These are phyloP conservation scores for Starmerella roubikii DNA, from an alignment of 805 yeast genomes.

Conservation along the genomic window DNA sequence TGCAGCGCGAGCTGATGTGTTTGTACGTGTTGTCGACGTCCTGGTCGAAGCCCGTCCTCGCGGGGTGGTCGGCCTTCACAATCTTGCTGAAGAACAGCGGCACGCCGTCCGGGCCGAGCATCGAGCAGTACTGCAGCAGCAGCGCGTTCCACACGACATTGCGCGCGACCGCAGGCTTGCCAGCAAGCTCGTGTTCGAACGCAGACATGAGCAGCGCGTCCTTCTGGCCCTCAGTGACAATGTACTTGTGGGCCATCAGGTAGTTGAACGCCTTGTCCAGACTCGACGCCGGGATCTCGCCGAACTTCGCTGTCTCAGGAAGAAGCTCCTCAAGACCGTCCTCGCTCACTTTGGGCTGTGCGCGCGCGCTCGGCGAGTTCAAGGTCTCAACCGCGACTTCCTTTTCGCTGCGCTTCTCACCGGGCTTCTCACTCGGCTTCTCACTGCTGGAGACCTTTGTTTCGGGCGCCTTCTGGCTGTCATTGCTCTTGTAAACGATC, in stretches of 20 bases:
- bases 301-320: slow-evolving; percentile 53
- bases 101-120: slow-evolving; percentile 34
- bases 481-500: slow-evolving; percentile 49
- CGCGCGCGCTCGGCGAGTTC: slow-evolving; percentile 15
- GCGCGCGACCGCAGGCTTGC: slow-evolving; percentile 39
- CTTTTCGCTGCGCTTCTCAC: slow-evolving; percentile 18
- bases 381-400: slow-evolving; percentile 27
- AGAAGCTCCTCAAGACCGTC: slow-evolving; percentile 30
- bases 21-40: slow-evolving; percentile 62
- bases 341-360: slow-evolving; percentile 15
- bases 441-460: background rate
- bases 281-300: slow-evolving; percentile 40
- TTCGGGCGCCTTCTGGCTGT: slow-evolving; percentile 21
- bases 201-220: slow-evolving; percentile 90
- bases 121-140: slow-evolving; percentile 54
- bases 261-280: slow-evolving; percentile 38
- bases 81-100: slow-evolving; percentile 57
- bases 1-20: slow-evolving; percentile 68
- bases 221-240: slow-evolving; percentile 71
- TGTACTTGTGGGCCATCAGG: slow-evolving; percentile 43
- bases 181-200: slow-evolving; percentile 64
- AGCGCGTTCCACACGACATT: slow-evolving; percentile 70
- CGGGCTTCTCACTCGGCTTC: background rate
- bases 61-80: slow-evolving; percentile 41
- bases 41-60: slow-evolving; percentile 50